phyloP scores from a whole-genome alignment of 768 basidiomycete genomes.

The Pleurotus giganteus region DNA sequence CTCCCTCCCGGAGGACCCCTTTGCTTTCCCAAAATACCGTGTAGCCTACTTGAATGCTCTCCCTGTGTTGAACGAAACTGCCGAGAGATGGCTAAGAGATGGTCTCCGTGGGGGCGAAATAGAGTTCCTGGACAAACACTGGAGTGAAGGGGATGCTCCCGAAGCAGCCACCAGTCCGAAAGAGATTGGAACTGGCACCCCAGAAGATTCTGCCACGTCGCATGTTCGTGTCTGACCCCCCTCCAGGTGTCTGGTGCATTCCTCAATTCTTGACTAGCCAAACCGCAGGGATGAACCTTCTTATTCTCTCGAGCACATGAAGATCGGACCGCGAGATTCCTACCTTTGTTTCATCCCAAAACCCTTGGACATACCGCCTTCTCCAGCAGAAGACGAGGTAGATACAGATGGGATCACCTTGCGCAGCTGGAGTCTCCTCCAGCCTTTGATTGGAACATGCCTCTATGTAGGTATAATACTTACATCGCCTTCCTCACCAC shows the following conservation, averaged over 20 bases:
- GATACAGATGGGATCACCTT: conserved; percentile 64
- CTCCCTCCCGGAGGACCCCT: conserved; percentile 75
- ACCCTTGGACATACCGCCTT: conserved; percentile 43
- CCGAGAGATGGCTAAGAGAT: conserved; percentile 67
- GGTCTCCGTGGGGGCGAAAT: conserved; percentile 73
- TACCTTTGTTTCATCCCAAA: conserved; percentile 82
- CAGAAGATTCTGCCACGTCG: conserved; percentile 29
- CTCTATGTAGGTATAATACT: conserved; percentile 67
- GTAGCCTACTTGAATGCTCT: conserved; percentile 77
- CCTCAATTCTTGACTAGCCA: conserved; percentile 18
- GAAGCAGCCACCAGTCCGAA: conserved; percentile 38
- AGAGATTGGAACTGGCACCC: conserved; percentile 56
- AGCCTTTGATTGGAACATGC: conserved; percentile 76
- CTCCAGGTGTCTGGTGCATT: conserved; percentile 22
- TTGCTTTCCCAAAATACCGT: conserved; percentile 80
- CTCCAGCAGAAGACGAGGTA: conserved; percentile 48
- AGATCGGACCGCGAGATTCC: conserved; percentile 62
- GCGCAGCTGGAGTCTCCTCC: conserved; percentile 80
- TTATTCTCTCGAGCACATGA: conserved; percentile 71
- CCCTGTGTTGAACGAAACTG: conserved; percentile 73
- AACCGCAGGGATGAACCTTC: conserved; percentile 21
- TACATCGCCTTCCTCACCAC: conserved; percentile 22
- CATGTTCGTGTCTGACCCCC: conserved; percentile 29
- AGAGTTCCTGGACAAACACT: conserved; percentile 73
- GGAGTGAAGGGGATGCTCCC: conserved; percentile 41